A percentile compares a stretch with the other conserved stretches of the same genome.
Conservation (phyloP, 257 asterid genomes). For the Rhazya stricta region DNA sequence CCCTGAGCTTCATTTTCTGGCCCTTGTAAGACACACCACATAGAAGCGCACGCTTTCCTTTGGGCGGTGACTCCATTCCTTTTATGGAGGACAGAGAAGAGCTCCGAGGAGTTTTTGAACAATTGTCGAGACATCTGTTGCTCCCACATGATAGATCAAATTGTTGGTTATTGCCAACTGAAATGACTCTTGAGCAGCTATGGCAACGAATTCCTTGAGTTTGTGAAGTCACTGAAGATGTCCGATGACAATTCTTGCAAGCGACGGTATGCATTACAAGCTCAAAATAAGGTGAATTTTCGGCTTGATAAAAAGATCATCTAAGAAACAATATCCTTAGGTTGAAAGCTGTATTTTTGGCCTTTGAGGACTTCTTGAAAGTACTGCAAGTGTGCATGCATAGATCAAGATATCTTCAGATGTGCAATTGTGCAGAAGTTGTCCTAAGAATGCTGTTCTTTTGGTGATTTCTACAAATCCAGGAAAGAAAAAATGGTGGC, state of each 20-base stretch:
- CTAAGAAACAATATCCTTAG: background rate
- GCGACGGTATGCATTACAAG: background rate
- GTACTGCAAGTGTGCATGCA: background rate
- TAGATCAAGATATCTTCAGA: background rate
- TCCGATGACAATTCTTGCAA: slow-evolving; percentile 17
- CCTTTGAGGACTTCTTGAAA: background rate
- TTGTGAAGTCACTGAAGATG: background rate
- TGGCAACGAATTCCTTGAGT: slow-evolving; percentile 18
- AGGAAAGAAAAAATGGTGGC: too few species aligned
- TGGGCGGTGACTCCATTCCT: slow-evolving; percentile 16
- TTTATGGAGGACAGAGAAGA: background rate
- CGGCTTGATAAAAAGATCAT: background rate
- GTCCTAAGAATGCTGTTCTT: background rate
- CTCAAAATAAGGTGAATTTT: background rate
- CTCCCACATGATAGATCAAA: slow-evolving; percentile 12
- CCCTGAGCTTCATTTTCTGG: slow-evolving; percentile 44
- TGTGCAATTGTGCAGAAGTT: background rate
- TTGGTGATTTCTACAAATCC: too few species aligned
- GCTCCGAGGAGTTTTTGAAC: background rate
- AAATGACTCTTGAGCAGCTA: slow-evolving; percentile 17
- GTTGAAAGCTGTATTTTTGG: background rate
- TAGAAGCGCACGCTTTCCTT: slow-evolving; percentile 51
- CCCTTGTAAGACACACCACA: slow-evolving; percentile 62
- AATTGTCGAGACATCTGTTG: background rate
- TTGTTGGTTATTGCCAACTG: slow-evolving; percentile 10